Conservation (phyloP, 805 yeast genomes). For the Wickerhamiella alocasiicola region DNA sequence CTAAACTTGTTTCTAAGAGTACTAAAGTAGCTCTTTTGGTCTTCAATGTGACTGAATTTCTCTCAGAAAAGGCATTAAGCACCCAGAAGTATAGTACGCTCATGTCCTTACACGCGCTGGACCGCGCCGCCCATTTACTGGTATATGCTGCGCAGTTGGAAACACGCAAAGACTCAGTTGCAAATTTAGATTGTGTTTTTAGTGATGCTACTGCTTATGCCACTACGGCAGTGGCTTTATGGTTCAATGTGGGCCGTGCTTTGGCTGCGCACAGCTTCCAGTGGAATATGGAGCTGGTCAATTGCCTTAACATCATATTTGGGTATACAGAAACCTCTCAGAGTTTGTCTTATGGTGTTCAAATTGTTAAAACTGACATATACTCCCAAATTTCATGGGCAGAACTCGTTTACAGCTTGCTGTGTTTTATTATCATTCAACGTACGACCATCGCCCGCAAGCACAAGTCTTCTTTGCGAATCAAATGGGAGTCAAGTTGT, state of each 20-base stretch:
- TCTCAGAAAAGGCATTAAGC: neutral
- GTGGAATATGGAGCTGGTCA: neutral
- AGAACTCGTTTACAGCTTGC: conserved; percentile 1
- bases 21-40: neutral
- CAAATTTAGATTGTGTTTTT: neutral
- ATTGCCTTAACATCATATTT: conserved; percentile 3
- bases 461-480: neutral
- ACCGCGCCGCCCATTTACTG: conserved; percentile 2
- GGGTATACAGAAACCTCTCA: conserved; percentile 10
- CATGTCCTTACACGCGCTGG: conserved; percentile 1
- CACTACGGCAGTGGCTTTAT: neutral
- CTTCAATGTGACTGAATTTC: neutral
- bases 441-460: conserved; percentile 1
- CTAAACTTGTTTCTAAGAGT: conserved; percentile 1
- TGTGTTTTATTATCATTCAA: conserved; percentile 1
- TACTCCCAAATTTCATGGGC: conserved; percentile 4
- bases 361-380: conserved; percentile 1
- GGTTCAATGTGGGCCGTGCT: conserved; percentile 3
- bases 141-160: conserved; percentile 1
- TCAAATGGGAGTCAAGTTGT: conserved; percentile 1
- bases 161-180: neutral
- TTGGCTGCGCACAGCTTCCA: neutral
- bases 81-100: conserved; percentile 6
- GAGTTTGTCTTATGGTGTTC: neutral
- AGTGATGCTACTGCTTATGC: neutral